phyloP scores from a whole-genome alignment of 2,329 filamentous ascomycete genomes.

The Raffaelea albimanens region DNA sequence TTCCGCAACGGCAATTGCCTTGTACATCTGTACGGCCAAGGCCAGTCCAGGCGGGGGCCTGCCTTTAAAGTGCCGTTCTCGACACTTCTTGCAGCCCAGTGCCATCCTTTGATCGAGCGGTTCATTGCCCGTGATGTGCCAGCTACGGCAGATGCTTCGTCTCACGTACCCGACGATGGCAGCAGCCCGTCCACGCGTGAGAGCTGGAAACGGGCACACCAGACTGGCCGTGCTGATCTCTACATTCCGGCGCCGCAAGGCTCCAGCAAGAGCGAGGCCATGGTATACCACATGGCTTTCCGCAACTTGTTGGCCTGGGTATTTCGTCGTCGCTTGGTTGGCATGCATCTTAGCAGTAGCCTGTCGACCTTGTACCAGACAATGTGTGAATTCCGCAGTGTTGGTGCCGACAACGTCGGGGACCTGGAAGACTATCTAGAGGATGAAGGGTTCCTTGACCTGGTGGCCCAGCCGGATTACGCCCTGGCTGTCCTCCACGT shows the following conservation, averaged over 20 bases:
- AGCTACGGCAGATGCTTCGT: conserved; percentile 3
- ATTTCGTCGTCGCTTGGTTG: conserved; percentile 56
- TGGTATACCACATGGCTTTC: conserved; percentile 56
- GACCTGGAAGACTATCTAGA: conserved; percentile 59
- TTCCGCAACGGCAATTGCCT: conserved; percentile 57
- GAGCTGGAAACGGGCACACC: conserved; percentile 10
- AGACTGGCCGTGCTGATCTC: conserved; percentile 39
- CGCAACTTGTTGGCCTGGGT: conserved; percentile 71
- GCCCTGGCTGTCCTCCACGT: conserved; percentile 59
- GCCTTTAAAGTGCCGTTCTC: conserved; percentile 58
- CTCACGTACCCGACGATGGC: conserved; percentile 9
- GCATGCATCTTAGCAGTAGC: conserved; percentile 52
- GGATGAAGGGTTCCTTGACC: conserved; percentile 58
- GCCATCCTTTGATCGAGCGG: conserved; percentile 48
- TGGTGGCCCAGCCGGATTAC: conserved; percentile 57
- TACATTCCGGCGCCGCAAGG: conserved; percentile 58
- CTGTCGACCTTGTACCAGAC: conserved; percentile 56
- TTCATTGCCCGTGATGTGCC: conserved; percentile 30
- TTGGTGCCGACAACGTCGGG: conserved; percentile 43
- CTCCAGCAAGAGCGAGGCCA: conserved; percentile 42
- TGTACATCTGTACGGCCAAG: conserved; percentile 58
- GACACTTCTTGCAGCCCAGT: conserved; percentile 46
- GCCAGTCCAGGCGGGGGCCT: conserved; percentile 54
- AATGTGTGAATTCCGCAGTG: conserved; percentile 51
- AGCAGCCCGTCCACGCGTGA: conserved; percentile 15